These are phyloP conservation scores for Gracilaria vermiculophylla DNA, from an alignment of 23 red algal genomes.

Conservation along the genomic window DNA sequence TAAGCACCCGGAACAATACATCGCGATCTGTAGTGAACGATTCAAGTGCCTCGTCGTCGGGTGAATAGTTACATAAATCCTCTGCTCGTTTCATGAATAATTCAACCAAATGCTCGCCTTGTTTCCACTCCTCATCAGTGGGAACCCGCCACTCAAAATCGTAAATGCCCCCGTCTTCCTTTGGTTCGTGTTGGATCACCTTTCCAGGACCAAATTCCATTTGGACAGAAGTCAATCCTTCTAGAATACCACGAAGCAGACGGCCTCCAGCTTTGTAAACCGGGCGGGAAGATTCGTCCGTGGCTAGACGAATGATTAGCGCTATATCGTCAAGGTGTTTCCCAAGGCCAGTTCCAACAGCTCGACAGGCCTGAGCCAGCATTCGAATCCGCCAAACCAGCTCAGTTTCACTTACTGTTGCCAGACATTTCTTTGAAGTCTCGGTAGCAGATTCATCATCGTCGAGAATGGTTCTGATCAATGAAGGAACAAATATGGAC, in stretches of 20 bases:
- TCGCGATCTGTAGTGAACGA: conserved; percentile 57
- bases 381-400: conserved; percentile 89
- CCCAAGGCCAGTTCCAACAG: conserved; percentile 40
- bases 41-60: background rate
- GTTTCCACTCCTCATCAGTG: conserved; percentile 48
- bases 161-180: conserved; percentile 39
- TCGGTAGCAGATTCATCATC: conserved; percentile 16
- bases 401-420: conserved; percentile 67
- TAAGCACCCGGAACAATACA: conserved; percentile 69
- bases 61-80: background rate
- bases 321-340: conserved; percentile 23
- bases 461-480: conserved; percentile 52
- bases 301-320: conserved; percentile 41
- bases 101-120: conserved; percentile 45
- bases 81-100: conserved; percentile 29
- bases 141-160: conserved; percentile 69
- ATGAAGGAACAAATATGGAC: conserved; percentile 63
- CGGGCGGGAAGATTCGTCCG: conserved; percentile 33
- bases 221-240: conserved; percentile 79
- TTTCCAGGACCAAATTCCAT: conserved; percentile 58
- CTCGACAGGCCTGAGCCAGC: conserved; percentile 87
- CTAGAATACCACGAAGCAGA: conserved; percentile 84
- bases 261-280: conserved; percentile 97
- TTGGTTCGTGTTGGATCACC: conserved; percentile 19
- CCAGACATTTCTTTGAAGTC: conserved; percentile 4